Evolutionary conservation across 2,329 filamentous ascomycete species (phyloP), one percentile per base, ranked within the genome.

Genomic region (Rhynchosporium graminicola): DNA sequence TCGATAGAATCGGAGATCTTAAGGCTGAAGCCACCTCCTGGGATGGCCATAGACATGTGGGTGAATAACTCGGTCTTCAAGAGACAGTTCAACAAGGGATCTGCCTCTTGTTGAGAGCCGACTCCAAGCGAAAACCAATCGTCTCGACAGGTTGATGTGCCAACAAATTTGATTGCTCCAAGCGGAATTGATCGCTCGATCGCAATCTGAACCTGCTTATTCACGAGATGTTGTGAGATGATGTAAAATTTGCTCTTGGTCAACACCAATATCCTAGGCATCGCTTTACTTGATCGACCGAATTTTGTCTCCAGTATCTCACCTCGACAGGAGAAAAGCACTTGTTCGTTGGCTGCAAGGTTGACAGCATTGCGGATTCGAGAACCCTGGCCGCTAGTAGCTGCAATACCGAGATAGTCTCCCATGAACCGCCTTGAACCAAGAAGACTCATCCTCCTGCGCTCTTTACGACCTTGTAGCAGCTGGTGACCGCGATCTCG

Each of bases 41-140:
- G 87, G 77, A 96, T 90, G 58, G 87, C 86, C 57, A 86, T 87
- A 73, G 88, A 87, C 79, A 99, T 87, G 67, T 97, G 93, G 0
- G 94, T 96, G 74, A 98, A 96, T 77, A 99, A 88, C 73, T 99
- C 95, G 0, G 95, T 99, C 80, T 99, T 99, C 76, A 99, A 87
- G 26, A 97, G 80, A 73, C 95, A 99, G 77, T 88, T 96, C 72
- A 99, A 77, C 28, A 99, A 82, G n/a, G 95, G 92, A 76, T 99
- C 95, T 0, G 95, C 83, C 74, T 98, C 94, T 73, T 96, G 92
- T 8, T 88, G 88, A 38, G 93, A 93, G n/a, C 91, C 92, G 50
- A 96, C 83, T 3, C 93, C 91, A 42, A 99, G 81, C 1, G 94
- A 92, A 76, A 99, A 97, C 95, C 95, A 99, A 76, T 99, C 95